These are phyloP conservation scores for Botrytis elliptica DNA, from an alignment of 2,329 filamentous ascomycete genomes.

Conservation along the genomic window DNA sequence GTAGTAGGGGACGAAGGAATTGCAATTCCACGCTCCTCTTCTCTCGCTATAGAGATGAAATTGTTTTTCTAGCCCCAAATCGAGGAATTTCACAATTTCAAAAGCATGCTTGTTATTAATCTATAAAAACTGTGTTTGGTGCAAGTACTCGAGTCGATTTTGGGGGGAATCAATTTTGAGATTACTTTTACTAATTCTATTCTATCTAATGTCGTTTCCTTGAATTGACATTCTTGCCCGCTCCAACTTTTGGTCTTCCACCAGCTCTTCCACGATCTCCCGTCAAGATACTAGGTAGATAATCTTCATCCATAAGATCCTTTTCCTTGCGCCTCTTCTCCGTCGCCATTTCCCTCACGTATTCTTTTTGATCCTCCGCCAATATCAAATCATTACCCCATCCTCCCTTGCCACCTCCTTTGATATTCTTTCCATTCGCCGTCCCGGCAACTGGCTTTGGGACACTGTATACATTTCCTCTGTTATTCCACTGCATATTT, in stretches of 20 bases:
- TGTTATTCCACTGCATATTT: slow-evolving; percentile 95
- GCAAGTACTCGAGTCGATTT: neutral
- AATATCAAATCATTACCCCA: slow-evolving; percentile 85
- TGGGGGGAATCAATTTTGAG: slow-evolving; percentile 18
- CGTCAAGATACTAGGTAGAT: slow-evolving; percentile 78
- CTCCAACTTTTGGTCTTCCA: slow-evolving; percentile 76
- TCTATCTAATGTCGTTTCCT: slow-evolving; percentile 56
- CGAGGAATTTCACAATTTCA: slow-evolving; percentile 10
- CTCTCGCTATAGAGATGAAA: neutral
- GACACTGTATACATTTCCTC: slow-evolving; percentile 88
- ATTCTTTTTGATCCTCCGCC: slow-evolving; percentile 96
- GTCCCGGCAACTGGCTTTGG: slow-evolving; percentile 85
- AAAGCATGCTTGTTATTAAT: neutral
- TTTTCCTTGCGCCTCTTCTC: slow-evolving; percentile 67
- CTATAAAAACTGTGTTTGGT: neutral
- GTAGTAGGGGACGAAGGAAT: neutral
- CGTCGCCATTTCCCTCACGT: slow-evolving; percentile 60
- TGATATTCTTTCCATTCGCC: slow-evolving; percentile 68
- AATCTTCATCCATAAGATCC: slow-evolving; percentile 94
- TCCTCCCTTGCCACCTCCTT: slow-evolving; percentile 76
- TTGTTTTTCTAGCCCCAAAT: neutral
- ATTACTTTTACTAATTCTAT: slow-evolving; percentile 13
- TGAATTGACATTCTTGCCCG: slow-evolving; percentile 82
- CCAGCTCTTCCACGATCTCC: slow-evolving; percentile 67
- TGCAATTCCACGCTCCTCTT: neutral